Percentiles rank a stretch among this genome's conserved stretches.
These are phyloP conservation scores for Pythium phragmitis DNA, from an alignment of 352 stramenopile genomes.

Conservation along the genomic window DNA sequence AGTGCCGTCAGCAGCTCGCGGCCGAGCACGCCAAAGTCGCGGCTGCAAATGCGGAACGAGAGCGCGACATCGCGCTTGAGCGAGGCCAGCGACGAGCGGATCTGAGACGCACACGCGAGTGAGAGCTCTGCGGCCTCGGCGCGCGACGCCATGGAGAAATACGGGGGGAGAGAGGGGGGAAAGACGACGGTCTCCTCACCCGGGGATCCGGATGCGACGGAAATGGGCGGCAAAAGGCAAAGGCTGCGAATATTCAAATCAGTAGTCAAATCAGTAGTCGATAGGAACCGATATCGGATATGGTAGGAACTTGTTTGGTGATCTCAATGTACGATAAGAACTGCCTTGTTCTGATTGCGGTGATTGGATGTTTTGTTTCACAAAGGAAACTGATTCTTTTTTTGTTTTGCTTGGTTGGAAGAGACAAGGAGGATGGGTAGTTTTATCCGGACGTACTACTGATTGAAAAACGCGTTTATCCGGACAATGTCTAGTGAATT, in stretches of 20 bases:
- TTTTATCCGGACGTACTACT: background rate
- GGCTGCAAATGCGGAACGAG: conserved; percentile 67
- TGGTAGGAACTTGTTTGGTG: background rate
- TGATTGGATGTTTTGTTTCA: background rate
- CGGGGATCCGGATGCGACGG: background rate
- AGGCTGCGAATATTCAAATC: conserved; percentile 7
- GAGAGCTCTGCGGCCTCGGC: conserved; percentile 12
- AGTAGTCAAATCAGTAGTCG: conserved; percentile 6
- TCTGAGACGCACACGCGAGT: conserved; percentile 25
- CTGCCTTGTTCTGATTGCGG: background rate
- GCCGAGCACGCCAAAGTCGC: conserved; percentile 70
- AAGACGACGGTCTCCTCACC: background rate
- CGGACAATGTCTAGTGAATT: conserved; percentile 22
- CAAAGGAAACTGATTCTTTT: background rate
- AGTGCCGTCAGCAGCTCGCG: conserved; percentile 56
- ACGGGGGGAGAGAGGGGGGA: background rate
- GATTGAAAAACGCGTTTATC: conserved; percentile 2
- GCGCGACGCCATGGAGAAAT: conserved; percentile 11
- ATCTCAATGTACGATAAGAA: background rate
- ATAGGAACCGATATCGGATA: background rate
- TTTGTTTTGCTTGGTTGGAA: background rate
- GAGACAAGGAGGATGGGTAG: background rate
- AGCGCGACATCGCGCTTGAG: conserved; percentile 66
- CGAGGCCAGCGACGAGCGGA: conserved; percentile 38
- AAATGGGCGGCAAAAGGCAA: conserved; percentile 12